Evolutionary conservation across 768 basidiomycete genomes (phyloP).

Genomic region (Asterophora parasitica): DNA sequence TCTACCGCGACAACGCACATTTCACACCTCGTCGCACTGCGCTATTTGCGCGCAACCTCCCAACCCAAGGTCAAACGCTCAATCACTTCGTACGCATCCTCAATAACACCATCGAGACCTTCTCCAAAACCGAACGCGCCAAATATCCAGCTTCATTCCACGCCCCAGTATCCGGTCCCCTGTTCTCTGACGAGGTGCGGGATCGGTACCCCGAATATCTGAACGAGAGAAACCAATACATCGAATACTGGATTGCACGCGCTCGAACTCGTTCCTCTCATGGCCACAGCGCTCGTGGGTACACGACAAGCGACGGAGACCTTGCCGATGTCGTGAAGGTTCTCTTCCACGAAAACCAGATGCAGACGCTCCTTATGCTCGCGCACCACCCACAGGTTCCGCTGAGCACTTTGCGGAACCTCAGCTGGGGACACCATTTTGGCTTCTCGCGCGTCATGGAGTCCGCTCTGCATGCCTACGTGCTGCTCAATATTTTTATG

Average conservation of each 20-base stretch:
- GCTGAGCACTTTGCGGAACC: constrained; percentile 19
- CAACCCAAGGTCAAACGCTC: constrained; percentile 22
- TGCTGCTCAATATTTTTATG: constrained; percentile 33
- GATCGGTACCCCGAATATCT: constrained; percentile 26
- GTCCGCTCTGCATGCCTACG: constrained; percentile 27
- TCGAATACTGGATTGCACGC: constrained; percentile 29
- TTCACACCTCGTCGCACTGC: constrained; percentile 26
- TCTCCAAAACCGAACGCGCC: constrained; percentile 32
- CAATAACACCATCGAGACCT: constrained; percentile 22
- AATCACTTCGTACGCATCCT: constrained; percentile 30
- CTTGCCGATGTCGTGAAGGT: constrained; percentile 33
- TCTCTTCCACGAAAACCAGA: constrained; percentile 29
- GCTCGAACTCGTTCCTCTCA: constrained; percentile 3
- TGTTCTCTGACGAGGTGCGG: constrained; percentile 28
- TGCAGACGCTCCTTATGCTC: constrained; percentile 29
- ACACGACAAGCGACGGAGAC: constrained; percentile 20
- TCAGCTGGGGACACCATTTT: constrained; percentile 29
- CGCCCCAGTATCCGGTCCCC: constrained; percentile 13
- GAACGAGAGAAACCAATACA: constrained; percentile 23
- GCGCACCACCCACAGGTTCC: constrained; percentile 32
- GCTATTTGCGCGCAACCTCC: constrained; percentile 20
- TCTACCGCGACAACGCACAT: constrained; percentile 25
- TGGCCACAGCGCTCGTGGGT: constrained; percentile 4
- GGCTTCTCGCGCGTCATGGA: constrained; percentile 28
- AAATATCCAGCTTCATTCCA: constrained; percentile 22